Evolutionary conservation across 495 filamentous ascomycete genomes (phyloP), one percentile per base, ranked within the genome.

Genomic region (Podospora comata): DNA sequence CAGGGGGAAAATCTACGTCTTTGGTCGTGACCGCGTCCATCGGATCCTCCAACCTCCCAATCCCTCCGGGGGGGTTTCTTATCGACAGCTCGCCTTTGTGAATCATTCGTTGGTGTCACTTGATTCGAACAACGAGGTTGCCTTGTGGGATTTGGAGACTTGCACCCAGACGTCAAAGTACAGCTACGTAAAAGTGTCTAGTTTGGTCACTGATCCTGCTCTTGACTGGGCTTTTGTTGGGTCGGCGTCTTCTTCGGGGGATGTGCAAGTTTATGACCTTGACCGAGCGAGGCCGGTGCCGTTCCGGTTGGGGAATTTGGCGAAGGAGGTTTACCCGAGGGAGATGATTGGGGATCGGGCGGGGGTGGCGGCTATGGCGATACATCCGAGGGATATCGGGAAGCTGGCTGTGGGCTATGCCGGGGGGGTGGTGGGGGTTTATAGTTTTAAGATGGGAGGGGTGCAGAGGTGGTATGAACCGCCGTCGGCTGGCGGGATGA

Each of bases 301-400:
- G 0, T 93, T 94, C 75, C 87, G 84, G 67, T 85, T 98, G 53
- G 89, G 92, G 16, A 96, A 96, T 74, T 84, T 97, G 20, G 97
- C 93, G 94, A 79, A 79, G 64, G 85, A 91, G 62, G 81, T 84
- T 57, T 78, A 81, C 85, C 90, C 77, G 78, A 71, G 70, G 28
- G 70, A 72, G 11, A 73, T 73, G 11, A 5, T 48, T 3, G 39
- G 39, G 5, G 39, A 48, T 13, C 70, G 73, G 20, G 73, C 76
- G 5, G 71, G 71, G 27, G 44, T 85, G 5, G 84, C 96, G n/a
- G 87, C 90, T 3, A 78, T 99, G 71, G 85, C 90, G 65, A 84
- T 97, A 65, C 95, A 97, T 70, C 93, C 96, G 3, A 85, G 93
- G 68, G 94, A 99, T 77, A 92, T 97, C 72, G 95, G 95, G n/a